Percentiles rank a stretch among this genome's conserved stretches.
phyloP scores from a whole-genome alignment of 2,329 filamentous ascomycete species.

The Arthrobotrys megalospora region DNA sequence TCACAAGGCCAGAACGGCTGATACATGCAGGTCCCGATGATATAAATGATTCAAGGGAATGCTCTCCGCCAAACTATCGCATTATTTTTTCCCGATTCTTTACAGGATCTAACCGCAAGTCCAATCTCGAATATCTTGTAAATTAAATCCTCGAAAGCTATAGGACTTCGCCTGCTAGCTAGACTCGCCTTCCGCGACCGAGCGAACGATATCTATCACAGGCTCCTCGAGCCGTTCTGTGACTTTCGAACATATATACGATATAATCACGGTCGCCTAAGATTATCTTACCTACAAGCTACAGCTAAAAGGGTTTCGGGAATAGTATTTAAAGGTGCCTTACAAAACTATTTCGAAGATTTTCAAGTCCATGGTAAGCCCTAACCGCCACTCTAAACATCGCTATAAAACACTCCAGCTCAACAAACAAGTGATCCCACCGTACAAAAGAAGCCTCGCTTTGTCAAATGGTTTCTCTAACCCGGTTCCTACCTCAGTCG shows the following conservation, averaged over 20 bases:
- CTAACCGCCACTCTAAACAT: not conserved
- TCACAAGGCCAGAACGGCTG: constrained; percentile 60
- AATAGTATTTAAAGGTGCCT: constrained; percentile 49
- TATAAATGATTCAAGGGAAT: constrained; percentile 41
- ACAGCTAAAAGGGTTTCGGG: not conserved
- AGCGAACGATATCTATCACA: not conserved
- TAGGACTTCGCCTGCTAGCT: not conserved
- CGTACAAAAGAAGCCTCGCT: constrained; percentile 1
- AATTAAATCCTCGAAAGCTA: constrained; percentile 1
- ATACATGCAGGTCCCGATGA: constrained; percentile 51
- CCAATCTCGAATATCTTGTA: not conserved
- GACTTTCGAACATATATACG: constrained; percentile 18
- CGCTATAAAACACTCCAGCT: not conserved
- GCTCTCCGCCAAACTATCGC: constrained; percentile 19
- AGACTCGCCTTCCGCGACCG: constrained; percentile 16
- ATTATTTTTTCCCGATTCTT: constrained; percentile 27
- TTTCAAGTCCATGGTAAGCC: constrained; percentile 50
- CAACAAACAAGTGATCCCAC: constrained; percentile 21
- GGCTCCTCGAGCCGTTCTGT: not conserved
- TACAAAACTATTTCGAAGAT: constrained; percentile 36
- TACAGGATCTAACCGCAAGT: constrained; percentile 42
- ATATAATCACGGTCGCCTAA: not conserved
- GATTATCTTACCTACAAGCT: not conserved
- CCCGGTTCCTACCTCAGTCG: constrained; percentile 36
- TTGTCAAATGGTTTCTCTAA: constrained; percentile 40